Evolutionary conservation across 441 rosid species (phyloP).

Genomic region (Gossypium armourianum): DNA sequence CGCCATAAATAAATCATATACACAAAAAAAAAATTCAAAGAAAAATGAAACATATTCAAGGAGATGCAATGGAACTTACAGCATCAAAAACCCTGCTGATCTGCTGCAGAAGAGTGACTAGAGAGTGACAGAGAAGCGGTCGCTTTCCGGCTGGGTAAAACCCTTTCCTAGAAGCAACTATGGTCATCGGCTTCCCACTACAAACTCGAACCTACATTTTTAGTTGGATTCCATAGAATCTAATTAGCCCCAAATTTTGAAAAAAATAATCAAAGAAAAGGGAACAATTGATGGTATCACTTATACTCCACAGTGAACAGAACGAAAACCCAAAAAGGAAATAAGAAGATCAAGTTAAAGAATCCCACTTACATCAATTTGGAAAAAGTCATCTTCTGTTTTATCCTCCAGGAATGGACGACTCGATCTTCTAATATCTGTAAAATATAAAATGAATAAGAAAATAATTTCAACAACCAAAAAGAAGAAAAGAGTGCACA

Average conservation of each 20-base stretch:
- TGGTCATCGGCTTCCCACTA: constrained; percentile 61
- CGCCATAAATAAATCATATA: background rate
- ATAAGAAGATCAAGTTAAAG: background rate
- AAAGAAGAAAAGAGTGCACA: background rate
- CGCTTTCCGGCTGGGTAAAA: constrained; percentile 61
- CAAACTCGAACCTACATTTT: constrained; percentile 47
- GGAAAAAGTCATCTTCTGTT: constrained; percentile 68
- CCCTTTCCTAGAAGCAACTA: constrained; percentile 51
- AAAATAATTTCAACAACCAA: background rate
- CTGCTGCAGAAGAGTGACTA: constrained; percentile 56
- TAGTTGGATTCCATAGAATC: constrained; percentile 3
- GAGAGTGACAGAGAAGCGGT: constrained; percentile 43
- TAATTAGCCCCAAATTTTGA: background rate
- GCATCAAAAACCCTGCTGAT: constrained; percentile 56
- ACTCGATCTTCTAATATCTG: constrained; percentile 73
- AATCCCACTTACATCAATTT: constrained; percentile 52
- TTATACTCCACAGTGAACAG: background rate
- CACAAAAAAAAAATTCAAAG: background rate
- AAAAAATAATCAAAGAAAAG: background rate
- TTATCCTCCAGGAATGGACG: constrained; percentile 77
- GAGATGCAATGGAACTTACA: constrained; percentile 27
- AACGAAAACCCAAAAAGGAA: background rate
- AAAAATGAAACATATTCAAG: background rate
- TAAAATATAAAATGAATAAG: background rate
- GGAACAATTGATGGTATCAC: background rate